phyloP scores from a whole-genome alignment of 2,329 filamentous ascomycete species.

The Trichoderma harzianum region DNA sequence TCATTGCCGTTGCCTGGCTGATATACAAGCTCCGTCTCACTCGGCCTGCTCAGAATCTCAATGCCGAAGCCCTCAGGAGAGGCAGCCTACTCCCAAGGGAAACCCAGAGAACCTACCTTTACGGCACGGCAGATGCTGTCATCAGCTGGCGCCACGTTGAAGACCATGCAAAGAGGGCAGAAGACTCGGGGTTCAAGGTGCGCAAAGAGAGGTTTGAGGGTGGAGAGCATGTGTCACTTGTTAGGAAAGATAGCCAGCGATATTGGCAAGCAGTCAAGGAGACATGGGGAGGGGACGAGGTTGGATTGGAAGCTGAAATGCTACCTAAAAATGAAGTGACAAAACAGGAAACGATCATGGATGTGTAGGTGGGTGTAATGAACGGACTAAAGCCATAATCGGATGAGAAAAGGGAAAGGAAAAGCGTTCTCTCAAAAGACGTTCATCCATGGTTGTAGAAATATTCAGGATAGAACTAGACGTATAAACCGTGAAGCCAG shows the following conservation, averaged over 20 bases:
- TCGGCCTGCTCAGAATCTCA: slow-evolving; percentile 31
- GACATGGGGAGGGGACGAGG: slow-evolving; percentile 42
- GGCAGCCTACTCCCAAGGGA: slow-evolving; percentile 34
- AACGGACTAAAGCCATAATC: neutral
- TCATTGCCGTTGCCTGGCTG: slow-evolving; percentile 34
- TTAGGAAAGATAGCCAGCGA: slow-evolving; percentile 41
- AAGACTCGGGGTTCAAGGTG: slow-evolving; percentile 38
- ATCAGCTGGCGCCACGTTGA: slow-evolving; percentile 48
- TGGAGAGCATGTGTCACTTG: slow-evolving; percentile 51
- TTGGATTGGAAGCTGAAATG: neutral
- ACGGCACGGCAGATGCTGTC: slow-evolving; percentile 46
- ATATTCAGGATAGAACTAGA: neutral
- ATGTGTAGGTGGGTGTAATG: neutral
- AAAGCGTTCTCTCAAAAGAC: neutral
- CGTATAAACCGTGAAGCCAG: neutral
- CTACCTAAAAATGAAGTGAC: neutral
- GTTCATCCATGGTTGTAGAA: neutral
- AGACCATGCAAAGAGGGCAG: slow-evolving; percentile 43
- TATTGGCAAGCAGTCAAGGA: slow-evolving; percentile 50
- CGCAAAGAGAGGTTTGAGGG: slow-evolving; percentile 44
- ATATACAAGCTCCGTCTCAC: slow-evolving; percentile 30
- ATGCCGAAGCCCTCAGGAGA: slow-evolving; percentile 39
- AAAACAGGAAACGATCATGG: neutral
- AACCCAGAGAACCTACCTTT: slow-evolving; percentile 49
- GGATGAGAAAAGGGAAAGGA: neutral